Evolutionary conservation across 331 rosid species (phyloP).

Genomic region (Malus hybrid): DNA sequence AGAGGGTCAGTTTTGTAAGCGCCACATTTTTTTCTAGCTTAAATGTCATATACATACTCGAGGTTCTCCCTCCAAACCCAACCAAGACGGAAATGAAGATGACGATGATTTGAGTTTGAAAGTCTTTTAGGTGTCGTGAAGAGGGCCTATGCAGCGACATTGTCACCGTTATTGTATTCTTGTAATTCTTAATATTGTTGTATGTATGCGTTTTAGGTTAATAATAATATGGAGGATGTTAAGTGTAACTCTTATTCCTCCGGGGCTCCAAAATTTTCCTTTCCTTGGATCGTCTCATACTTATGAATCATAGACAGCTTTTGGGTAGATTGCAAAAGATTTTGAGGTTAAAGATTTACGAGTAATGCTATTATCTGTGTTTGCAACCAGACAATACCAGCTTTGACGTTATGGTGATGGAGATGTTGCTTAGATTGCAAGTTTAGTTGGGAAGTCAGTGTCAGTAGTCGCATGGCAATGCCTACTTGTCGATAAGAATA

Average conservation of each 20-base stretch:
- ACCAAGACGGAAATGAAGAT: neutral
- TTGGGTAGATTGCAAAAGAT: neutral
- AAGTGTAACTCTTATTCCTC: neutral
- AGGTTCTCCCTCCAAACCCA: neutral
- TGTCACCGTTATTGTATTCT: neutral
- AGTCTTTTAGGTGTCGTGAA: neutral
- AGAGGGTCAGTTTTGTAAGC: constrained; percentile 9
- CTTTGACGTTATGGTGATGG: neutral
- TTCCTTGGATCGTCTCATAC: neutral
- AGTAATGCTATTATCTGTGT: neutral
- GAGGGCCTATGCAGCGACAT: neutral
- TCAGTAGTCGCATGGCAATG: neutral
- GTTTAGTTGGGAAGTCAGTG: neutral
- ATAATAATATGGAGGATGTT: neutral
- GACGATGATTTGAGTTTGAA: neutral
- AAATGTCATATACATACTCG: neutral
- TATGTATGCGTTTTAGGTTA: neutral
- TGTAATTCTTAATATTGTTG: neutral
- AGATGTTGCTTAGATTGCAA: neutral
- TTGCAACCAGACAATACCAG: neutral
- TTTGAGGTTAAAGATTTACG: neutral
- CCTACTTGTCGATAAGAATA: neutral
- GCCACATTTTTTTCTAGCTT: neutral
- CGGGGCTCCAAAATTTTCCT: neutral
- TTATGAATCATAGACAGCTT: neutral